Evolutionary conservation across 139 green algal species (phyloP), one percentile per base, ranked within the genome.

Genomic region (Coccomyxa sp.): DNA sequence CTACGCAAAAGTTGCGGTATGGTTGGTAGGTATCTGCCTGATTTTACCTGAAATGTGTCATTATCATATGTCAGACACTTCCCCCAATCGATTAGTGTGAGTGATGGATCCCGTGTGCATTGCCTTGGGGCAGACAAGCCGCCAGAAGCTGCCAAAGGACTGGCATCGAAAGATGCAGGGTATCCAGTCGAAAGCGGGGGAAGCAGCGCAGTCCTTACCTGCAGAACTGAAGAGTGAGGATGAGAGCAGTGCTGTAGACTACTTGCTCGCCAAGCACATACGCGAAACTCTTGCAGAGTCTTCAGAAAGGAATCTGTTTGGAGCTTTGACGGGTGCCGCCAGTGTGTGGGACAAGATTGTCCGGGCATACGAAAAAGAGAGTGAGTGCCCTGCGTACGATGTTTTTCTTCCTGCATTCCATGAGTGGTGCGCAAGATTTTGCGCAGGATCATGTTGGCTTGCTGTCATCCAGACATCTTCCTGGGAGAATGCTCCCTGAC

Each of bases 291-390:
- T 97, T 68, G 85, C 84, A 0, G 82, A 89, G 67, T 89, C 80
- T 0, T 83, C 88, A 9, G 92, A 97, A 71, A 89, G 88, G 58
- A 91, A 82, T 12, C 71, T 96, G 76, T 92, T 97, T 84, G 94
- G 94, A 25, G 81, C 81, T 13, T 80, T 94, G 0, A 90, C 90
- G 13, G 94, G 94, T 18, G 60, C 84, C 0, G 94, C 94, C 12
- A 90, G 82, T 14, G 75, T 80, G 0, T 97, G 93, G 94, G 91
- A 95, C 75, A 95, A 92, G 79, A 87, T 96, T 25, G 89, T 94
- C 0, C 90, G 88, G 60, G 91, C 91, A 0, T 96, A 95, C 51
- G 91, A 96, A 67, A 91, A 92, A 32, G 84, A 83, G 86, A 81
- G 91, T 92, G 74, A 87, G 87, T 68, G 58, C 38, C 0, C 30